These are phyloP conservation scores for Reticulascus tulasneorum DNA, from an alignment of 2,329 filamentous ascomycete genomes.

Conservation along the genomic window DNA sequence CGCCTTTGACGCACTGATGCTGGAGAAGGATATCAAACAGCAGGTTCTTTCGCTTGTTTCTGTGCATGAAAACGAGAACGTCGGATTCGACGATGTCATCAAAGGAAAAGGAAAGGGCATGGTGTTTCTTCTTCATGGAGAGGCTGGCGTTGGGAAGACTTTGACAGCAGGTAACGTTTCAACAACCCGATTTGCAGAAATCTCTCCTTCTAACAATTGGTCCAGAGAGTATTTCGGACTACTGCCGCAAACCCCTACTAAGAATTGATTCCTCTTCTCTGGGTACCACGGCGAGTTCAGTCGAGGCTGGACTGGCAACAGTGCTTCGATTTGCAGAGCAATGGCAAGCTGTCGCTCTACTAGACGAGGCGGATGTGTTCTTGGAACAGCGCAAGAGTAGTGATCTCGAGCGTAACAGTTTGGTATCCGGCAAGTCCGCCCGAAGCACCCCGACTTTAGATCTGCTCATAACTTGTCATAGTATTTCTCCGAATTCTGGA, in stretches of 20 bases:
- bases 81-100: constrained; percentile 3
- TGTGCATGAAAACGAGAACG: neutral
- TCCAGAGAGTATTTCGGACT: too few relatives aligned
- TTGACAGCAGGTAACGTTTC: constrained; percentile 5
- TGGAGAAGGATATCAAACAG: too few relatives aligned
- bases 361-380: constrained; percentile 83
- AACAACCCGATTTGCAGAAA: too few relatives aligned
- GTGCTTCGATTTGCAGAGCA: neutral
- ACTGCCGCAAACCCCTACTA: too few relatives aligned
- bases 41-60: too few relatives aligned
- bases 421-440: neutral
- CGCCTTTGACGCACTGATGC: too few relatives aligned
- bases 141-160: constrained; percentile 6
- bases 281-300: neutral
- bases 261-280: too few relatives aligned
- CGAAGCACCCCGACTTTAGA: neutral
- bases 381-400: constrained; percentile 80
- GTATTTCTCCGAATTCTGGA: constrained; percentile 29
- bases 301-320: neutral
- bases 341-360: constrained; percentile 79
- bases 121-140: constrained; percentile 2
- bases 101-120: constrained; percentile 4
- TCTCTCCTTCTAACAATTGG: too few relatives aligned
- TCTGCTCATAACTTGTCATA: constrained; percentile 3
- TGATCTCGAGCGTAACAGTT: neutral